Evolutionary conservation across 441 rosid species (phyloP).

Genomic region (Lepidium campestre): DNA sequence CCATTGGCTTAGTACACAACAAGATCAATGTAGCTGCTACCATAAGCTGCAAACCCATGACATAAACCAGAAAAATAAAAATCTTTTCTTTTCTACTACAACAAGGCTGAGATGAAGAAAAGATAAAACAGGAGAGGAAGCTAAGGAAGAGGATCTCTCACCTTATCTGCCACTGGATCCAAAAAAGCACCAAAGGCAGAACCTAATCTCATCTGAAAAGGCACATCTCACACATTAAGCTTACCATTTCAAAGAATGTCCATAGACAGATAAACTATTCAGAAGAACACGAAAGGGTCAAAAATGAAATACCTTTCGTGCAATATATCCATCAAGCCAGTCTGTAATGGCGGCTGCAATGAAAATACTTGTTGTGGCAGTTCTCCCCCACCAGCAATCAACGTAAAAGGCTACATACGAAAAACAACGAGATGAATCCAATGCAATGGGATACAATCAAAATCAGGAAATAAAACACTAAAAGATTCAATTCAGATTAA

Average conservation of each 20-base stretch:
- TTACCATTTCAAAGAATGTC: background rate
- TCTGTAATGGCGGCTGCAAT: slow-evolving; percentile 89
- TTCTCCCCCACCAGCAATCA: slow-evolving; percentile 84
- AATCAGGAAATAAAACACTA: background rate
- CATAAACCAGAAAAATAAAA: slow-evolving; percentile 10
- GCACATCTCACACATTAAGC: slow-evolving; percentile 1
- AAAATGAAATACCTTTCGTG: slow-evolving; percentile 56
- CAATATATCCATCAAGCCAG: slow-evolving; percentile 99
- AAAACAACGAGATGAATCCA: slow-evolving; percentile 4
- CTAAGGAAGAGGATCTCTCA: slow-evolving; percentile 15
- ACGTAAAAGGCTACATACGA: slow-evolving; percentile 59
- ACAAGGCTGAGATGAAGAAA: background rate
- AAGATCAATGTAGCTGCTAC: slow-evolving; percentile 90
- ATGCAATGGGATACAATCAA: background rate
- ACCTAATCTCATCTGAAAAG: slow-evolving; percentile 73
- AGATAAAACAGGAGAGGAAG: background rate
- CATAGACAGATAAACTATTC: background rate
- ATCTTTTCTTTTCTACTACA: background rate
- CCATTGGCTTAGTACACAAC: slow-evolving; percentile 71
- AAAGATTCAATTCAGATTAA: background rate
- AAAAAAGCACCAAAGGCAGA: slow-evolving; percentile 94
- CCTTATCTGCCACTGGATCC: slow-evolving; percentile 98
- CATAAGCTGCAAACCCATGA: slow-evolving; percentile 67
- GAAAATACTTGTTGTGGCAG: slow-evolving; percentile 83
- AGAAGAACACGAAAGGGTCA: background rate